Conservation (phyloP, 2,329 filamentous ascomycete species). For the Fusarium sp. region DNA sequence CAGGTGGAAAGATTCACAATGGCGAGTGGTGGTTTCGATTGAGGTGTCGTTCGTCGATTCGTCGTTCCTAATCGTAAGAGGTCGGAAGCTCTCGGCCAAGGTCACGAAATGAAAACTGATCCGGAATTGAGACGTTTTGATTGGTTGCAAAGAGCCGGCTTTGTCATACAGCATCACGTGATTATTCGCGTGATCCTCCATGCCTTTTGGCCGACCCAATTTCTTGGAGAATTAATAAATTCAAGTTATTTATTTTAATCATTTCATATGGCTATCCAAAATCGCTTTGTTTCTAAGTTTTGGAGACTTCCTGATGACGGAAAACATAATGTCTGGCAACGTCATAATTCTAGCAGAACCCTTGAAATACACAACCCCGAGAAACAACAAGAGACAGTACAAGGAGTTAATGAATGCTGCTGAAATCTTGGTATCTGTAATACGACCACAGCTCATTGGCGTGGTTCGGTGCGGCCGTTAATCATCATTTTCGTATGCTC, state of each 20-base stretch:
- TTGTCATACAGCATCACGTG: slow-evolving; percentile 13
- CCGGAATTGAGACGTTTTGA: slow-evolving; percentile 62
- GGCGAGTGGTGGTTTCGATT: slow-evolving; percentile 55
- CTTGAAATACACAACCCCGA: slow-evolving; percentile 18
- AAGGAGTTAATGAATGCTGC: slow-evolving; percentile 35
- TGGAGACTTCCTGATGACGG: not conserved
- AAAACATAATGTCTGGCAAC: not conserved
- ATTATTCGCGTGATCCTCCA: not conserved
- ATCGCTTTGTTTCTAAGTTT: not conserved
- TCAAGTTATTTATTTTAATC: not conserved
- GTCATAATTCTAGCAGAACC: slow-evolving; percentile 23
- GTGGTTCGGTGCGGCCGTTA: slow-evolving; percentile 39
- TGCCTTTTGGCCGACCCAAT: slow-evolving; percentile 28
- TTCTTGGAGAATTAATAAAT: not conserved
- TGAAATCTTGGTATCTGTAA: slow-evolving; percentile 40
- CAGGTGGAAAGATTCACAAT: slow-evolving; percentile 53
- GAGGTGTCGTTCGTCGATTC: slow-evolving; percentile 50
- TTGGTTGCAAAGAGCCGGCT: slow-evolving; percentile 52
- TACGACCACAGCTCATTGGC: slow-evolving; percentile 33
- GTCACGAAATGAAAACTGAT: slow-evolving; percentile 57
- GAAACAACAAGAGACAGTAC: slow-evolving; percentile 28
- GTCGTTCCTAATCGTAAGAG: slow-evolving; percentile 52
- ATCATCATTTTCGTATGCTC: slow-evolving; percentile 48
- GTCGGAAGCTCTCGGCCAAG: slow-evolving; percentile 57
- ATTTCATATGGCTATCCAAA: not conserved